Evolutionary conservation across 2,329 filamentous ascomycete genomes (phyloP).

Genomic region (Fusarium subtropicale): DNA sequence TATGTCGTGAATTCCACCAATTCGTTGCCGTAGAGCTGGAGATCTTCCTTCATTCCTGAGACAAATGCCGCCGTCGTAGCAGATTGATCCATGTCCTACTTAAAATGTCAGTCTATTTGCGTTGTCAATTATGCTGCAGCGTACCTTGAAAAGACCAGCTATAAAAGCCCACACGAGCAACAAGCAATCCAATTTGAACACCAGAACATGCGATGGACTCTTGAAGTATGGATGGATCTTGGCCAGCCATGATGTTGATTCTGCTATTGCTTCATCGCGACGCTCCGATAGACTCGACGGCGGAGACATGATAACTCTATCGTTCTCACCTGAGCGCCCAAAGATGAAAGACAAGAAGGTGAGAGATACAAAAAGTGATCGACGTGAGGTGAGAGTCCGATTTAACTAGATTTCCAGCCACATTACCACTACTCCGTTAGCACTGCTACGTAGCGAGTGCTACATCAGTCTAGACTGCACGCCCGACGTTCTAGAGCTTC

Average conservation of each 20-base stretch:
- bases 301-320: constrained; percentile 17
- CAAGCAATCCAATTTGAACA: constrained; percentile 47
- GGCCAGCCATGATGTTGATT: constrained; percentile 47
- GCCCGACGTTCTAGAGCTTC: neutral
- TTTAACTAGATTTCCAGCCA: constrained; percentile 1
- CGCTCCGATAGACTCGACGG: constrained; percentile 16
- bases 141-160: constrained; percentile 29
- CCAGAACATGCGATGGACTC: constrained; percentile 45
- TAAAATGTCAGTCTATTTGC: neutral
- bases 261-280: neutral
- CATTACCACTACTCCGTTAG: neutral
- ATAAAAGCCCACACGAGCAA: constrained; percentile 46
- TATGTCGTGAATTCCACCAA: constrained; percentile 44
- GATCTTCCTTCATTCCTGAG: constrained; percentile 42
- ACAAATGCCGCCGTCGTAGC: constrained; percentile 40
- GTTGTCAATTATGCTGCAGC: neutral
- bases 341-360: neutral
- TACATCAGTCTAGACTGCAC: neutral
- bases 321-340: neutral
- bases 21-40: constrained; percentile 34
- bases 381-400: neutral
- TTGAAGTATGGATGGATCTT: constrained; percentile 49
- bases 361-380: constrained; percentile 5
- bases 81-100: constrained; percentile 41
- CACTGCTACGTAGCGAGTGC: neutral